Conservation (phyloP, 768 basidiomycete genomes). For the Leucocoprinus leucothites region DNA sequence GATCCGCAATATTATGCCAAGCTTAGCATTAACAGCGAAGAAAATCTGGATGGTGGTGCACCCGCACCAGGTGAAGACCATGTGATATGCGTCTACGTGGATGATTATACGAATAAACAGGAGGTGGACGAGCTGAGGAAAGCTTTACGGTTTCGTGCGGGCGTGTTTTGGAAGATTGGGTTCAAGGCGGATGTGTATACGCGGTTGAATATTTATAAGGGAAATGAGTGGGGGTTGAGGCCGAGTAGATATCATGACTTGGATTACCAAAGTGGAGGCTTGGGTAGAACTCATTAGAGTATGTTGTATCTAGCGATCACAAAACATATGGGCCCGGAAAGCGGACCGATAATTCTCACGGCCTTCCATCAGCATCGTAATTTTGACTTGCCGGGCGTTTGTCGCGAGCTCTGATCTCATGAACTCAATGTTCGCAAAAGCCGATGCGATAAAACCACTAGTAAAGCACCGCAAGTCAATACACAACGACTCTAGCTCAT, state of each 20-base stretch:
- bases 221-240: slow-evolving; percentile 32
- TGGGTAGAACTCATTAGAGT: background rate
- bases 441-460: slow-evolving; percentile 52
- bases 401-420: slow-evolving; percentile 28
- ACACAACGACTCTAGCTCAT: background rate
- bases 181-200: slow-evolving; percentile 41
- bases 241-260: slow-evolving; percentile 28
- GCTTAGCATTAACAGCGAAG: too few relatives aligned
- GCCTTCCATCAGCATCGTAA: too few relatives aligned
- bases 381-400: too few relatives aligned
- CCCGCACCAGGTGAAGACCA: slow-evolving; percentile 23
- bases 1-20: background rate
- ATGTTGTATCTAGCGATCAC: background rate
- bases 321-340: too few relatives aligned
- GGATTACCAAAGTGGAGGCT: background rate
- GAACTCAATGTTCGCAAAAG: slow-evolving; percentile 74
- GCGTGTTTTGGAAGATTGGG: slow-evolving; percentile 28
- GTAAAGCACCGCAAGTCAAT: slow-evolving; percentile 29
- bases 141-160: slow-evolving; percentile 25
- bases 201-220: slow-evolving; percentile 33
- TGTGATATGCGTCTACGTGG: slow-evolving; percentile 33
- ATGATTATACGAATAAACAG: slow-evolving; percentile 21
- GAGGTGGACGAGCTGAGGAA: slow-evolving; percentile 31
- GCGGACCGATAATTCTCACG: too few relatives aligned
- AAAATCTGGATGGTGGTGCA: background rate